phyloP scores from a whole-genome alignment of 108 stramenopile genomes.

The Fragilaria crotonensis region DNA sequence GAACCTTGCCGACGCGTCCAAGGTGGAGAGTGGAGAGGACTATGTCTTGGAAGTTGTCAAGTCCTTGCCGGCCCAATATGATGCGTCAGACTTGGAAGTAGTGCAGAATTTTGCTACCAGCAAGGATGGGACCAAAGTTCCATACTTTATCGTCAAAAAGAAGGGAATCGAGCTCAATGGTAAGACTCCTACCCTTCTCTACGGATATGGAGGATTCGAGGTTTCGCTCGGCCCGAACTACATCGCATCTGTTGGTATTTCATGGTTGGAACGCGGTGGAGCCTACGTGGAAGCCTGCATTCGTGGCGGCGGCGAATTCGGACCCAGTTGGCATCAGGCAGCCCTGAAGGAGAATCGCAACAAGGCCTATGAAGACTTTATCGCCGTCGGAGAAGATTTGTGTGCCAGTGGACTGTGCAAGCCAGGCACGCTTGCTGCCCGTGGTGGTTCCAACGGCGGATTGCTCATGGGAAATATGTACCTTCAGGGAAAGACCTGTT shows the following conservation, averaged over 20 bases:
- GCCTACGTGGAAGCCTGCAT: constrained; percentile 94
- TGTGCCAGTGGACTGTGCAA: constrained; percentile 62
- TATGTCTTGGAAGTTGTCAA: constrained; percentile 48
- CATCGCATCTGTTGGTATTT: constrained; percentile 57
- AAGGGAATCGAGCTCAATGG: constrained; percentile 46
- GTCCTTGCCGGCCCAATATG: constrained; percentile 55
- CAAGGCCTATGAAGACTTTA: constrained; percentile 95
- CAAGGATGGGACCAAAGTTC: constrained; percentile 79
- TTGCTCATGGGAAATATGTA: constrained; percentile 89
- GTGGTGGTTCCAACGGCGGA: constrained; percentile 97
- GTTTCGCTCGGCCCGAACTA: constrained; percentile 88
- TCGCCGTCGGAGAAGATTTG: constrained; percentile 86
- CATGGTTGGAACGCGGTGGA: constrained; percentile 90
- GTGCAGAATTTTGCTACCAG: constrained; percentile 65
- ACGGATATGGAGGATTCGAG: constrained; percentile 96
- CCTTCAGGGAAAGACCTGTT: constrained; percentile 85
- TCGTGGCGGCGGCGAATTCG: constrained; percentile 93
- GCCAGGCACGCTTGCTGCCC: constrained; percentile 76
- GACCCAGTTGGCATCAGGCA: constrained; percentile 87
- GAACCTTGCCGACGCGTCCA: constrained; percentile 58
- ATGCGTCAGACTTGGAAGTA: constrained; percentile 49
- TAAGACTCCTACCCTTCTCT: constrained; percentile 56
- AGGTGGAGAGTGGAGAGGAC: constrained; percentile 32
- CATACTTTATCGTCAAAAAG: constrained; percentile 69
- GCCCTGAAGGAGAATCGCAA: constrained; percentile 80